Conservation (phyloP, 306 rosid genomes). For the Lathyrus sativus region DNA sequence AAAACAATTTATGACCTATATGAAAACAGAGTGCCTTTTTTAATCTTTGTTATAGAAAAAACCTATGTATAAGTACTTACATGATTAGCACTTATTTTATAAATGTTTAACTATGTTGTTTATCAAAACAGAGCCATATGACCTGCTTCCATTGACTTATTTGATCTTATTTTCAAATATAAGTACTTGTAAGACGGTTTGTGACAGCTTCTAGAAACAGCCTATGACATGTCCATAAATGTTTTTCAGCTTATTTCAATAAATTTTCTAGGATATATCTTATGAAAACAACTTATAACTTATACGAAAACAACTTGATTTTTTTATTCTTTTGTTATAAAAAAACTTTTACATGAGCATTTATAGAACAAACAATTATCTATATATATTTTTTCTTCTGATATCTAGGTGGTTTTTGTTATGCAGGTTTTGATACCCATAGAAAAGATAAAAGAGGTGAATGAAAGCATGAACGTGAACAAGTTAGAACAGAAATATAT, state of each 20-base stretch:
- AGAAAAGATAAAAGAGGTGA: conserved; percentile 55
- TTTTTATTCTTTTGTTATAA: not conserved
- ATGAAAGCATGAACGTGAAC: conserved; percentile 59
- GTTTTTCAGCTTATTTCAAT: not conserved
- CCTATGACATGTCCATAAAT: not conserved
- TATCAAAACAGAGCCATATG: not conserved
- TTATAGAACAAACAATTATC: not conserved
- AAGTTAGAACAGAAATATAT: conserved; percentile 67
- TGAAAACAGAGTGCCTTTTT: no score
- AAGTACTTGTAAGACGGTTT: not conserved
- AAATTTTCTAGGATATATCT: not conserved
- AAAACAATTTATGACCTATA: no score
- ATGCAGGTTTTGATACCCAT: conserved; percentile 76
- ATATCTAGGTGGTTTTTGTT: not conserved
- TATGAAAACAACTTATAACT: not conserved
- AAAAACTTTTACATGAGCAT: not conserved
- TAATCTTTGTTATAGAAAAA: no score
- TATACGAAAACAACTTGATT: not conserved
- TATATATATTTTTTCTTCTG: not conserved
- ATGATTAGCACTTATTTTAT: not conserved
- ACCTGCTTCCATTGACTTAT: not conserved
- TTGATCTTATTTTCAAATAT: not conserved
- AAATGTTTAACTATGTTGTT: not conserved
- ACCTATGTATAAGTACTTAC: no score
- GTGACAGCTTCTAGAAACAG: not conserved